Percentiles rank a stretch among this genome's conserved stretches.
These are phyloP conservation scores for Ilex asprella DNA, from an alignment of 257 asterid species.

Conservation along the genomic window DNA sequence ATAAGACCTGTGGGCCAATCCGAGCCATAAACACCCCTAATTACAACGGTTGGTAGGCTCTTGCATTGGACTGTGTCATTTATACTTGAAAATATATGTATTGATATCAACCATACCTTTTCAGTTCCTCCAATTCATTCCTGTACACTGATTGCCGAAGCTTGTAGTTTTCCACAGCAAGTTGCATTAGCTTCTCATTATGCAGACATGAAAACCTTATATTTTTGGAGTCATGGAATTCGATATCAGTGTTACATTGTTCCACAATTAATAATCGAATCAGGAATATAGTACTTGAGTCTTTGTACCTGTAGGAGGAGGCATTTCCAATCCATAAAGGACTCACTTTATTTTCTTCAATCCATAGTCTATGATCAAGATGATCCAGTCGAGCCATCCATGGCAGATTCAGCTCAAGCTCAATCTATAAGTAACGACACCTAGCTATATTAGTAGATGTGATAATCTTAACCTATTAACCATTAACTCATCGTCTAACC, in stretches of 20 bases:
- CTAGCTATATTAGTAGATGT: too few species aligned
- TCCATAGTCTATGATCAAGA: conserved; percentile 54
- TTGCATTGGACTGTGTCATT: too few species aligned
- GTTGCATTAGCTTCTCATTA: conserved; percentile 38
- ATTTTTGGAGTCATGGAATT: too few species aligned
- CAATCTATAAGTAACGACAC: conserved; percentile 25
- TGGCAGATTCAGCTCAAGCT: conserved; percentile 40
- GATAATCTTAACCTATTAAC: too few species aligned
- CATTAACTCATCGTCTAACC: too few species aligned
- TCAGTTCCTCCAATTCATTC: conserved; percentile 48
- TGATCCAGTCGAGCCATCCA: conserved; percentile 60
- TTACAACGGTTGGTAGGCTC: too few species aligned
- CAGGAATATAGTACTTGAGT: too few species aligned
- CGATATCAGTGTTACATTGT: too few species aligned
- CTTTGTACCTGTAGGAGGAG: conserved; percentile 34
- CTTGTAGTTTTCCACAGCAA: conserved; percentile 44
- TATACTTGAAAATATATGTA: too few species aligned
- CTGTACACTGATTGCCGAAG: conserved; percentile 34
- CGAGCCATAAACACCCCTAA: too few species aligned
- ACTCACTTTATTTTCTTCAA: conserved; percentile 33
- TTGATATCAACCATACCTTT: conserved; percentile 19
- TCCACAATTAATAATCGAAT: too few species aligned
- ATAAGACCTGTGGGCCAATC: too few species aligned
- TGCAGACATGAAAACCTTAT: conserved; percentile 31
- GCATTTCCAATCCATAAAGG: conserved; percentile 32